Conservation (phyloP, 371 early-diverging fungal species). For the Rhizomucor miehei region DNA sequence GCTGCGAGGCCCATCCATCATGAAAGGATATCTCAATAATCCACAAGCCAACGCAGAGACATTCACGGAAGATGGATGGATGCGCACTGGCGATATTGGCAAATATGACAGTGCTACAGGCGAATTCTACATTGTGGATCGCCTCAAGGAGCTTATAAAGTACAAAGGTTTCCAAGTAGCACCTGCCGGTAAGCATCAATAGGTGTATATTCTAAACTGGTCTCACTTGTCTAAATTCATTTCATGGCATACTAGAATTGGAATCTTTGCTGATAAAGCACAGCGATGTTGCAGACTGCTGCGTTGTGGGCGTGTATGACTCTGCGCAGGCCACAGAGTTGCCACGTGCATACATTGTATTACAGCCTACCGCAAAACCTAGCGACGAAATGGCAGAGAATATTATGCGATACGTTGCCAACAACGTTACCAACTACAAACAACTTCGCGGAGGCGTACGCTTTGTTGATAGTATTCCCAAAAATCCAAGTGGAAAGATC, state of each 20-base stretch:
- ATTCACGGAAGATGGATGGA: conserved; percentile 70
- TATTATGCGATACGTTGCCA: conserved; percentile 59
- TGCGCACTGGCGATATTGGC: conserved; percentile 87
- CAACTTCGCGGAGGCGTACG: conserved; percentile 74
- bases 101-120: conserved; percentile 49
- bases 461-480: conserved; percentile 72
- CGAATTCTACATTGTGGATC: conserved; percentile 66
- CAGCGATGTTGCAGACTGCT: conserved; percentile 69
- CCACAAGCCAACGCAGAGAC: conserved; percentile 67
- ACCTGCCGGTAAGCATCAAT: conserved; percentile 39
- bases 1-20: conserved; percentile 80
- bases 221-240: background rate
- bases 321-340: conserved; percentile 70
- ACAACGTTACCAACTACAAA: conserved; percentile 71
- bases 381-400: conserved; percentile 33
- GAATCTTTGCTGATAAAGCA: conserved; percentile 73
- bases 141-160: conserved; percentile 76
- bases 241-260: conserved; percentile 49
- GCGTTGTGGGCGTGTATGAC: conserved; percentile 69
- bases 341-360: conserved; percentile 78
- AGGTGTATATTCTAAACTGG: no score
- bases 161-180: conserved; percentile 81
- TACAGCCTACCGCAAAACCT: conserved; percentile 17
- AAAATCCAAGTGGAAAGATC: conserved; percentile 78
- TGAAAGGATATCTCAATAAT: conserved; percentile 73